Evolutionary conservation across 129 eudicot species (phyloP).

Genomic region (Pittosporum tobira): DNA sequence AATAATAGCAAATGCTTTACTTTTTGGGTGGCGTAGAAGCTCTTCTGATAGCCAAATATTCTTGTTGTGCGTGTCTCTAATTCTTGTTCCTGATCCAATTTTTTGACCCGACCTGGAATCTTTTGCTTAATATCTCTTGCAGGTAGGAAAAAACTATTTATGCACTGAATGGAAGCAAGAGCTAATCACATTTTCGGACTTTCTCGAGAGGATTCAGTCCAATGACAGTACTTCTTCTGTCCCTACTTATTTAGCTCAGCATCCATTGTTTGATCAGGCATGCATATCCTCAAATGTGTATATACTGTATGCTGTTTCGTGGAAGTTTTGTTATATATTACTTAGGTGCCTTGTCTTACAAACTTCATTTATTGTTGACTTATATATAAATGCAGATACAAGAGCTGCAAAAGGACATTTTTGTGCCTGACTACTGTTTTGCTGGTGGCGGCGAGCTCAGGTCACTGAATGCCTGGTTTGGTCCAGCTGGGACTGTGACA

Average conservation of each 20-base stretch:
- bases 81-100: too few relatives aligned
- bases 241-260: slow-evolving; percentile 93
- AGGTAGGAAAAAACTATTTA: slow-evolving; percentile 93
- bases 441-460: slow-evolving; percentile 94
- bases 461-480: slow-evolving; percentile 93
- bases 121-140: slow-evolving; percentile 25
- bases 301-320: slow-evolving; percentile 17
- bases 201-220: slow-evolving; percentile 76
- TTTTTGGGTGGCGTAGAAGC: slow-evolving; percentile 4
- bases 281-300: slow-evolving; percentile 26
- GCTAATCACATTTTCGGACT: slow-evolving; percentile 79
- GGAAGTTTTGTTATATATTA: slow-evolving; percentile 8
- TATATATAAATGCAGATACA: slow-evolving; percentile 51
- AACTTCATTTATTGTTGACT: not conserved
- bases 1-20: not conserved
- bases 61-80: slow-evolving; percentile 20
- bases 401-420: slow-evolving; percentile 77
- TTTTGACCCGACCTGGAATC: too few relatives aligned
- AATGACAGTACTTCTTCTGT: slow-evolving; percentile 34
- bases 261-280: slow-evolving; percentile 98
- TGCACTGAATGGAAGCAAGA: slow-evolving; percentile 96
- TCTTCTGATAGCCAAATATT: slow-evolving; percentile 21
- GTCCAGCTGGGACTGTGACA: slow-evolving; percentile 97
- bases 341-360: not conserved
- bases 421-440: slow-evolving; percentile 89